Conservation (phyloP, 2,329 filamentous ascomycete genomes). For the Fusarium sp. region DNA sequence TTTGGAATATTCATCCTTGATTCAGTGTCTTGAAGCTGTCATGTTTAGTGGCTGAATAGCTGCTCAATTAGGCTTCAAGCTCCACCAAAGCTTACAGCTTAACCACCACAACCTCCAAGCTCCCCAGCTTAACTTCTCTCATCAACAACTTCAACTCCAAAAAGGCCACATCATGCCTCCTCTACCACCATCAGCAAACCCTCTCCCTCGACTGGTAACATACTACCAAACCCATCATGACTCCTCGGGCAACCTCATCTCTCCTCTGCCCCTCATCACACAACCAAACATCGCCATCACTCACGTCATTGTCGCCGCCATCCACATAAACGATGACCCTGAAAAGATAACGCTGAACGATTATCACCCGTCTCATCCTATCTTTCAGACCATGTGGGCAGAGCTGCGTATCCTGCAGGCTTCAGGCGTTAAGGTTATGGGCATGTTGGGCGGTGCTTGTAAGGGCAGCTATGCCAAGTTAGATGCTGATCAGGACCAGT, state of each 20-base stretch:
- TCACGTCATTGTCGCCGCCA: slow-evolving; percentile 86
- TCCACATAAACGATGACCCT: slow-evolving; percentile 80
- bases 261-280: slow-evolving; percentile 63
- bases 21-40: background rate
- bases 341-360: slow-evolving; percentile 82
- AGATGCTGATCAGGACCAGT: slow-evolving; percentile 66
- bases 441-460: slow-evolving; percentile 89
- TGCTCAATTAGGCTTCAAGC: slow-evolving; percentile 10
- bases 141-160: background rate
- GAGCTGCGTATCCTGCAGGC: slow-evolving; percentile 79
- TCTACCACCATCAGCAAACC: slow-evolving; percentile 42
- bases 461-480: slow-evolving; percentile 74
- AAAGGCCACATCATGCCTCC: slow-evolving; percentile 46
- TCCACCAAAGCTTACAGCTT: slow-evolving; percentile 22
- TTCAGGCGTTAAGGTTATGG: slow-evolving; percentile 81
- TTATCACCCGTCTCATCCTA: slow-evolving; percentile 72
- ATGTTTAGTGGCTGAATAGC: slow-evolving; percentile 25
- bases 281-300: slow-evolving; percentile 66
- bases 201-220: slow-evolving; percentile 61
- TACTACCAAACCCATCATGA: slow-evolving; percentile 69
- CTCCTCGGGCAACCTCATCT: slow-evolving; percentile 57
- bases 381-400: slow-evolving; percentile 79
- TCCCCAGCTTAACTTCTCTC: slow-evolving; percentile 6
- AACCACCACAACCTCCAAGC: background rate
- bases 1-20: background rate